Evolutionary conservation across 495 filamentous ascomycete genomes (phyloP).

Genomic region (Staphylotrichum longicolle): DNA sequence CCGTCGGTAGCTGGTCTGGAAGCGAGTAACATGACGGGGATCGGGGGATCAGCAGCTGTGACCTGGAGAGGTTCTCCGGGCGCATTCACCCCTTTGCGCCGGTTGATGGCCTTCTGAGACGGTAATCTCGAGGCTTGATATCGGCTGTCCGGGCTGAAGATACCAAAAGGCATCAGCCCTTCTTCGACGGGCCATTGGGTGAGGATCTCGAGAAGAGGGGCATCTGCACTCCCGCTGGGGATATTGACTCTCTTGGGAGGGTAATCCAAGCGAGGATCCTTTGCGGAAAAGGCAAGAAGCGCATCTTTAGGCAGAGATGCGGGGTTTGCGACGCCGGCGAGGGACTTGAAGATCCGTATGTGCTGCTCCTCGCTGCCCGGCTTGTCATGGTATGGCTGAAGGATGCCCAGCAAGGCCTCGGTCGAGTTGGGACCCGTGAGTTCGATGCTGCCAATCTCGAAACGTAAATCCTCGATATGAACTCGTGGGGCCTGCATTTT

Average conservation of each 20-base stretch:
- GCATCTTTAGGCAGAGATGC: slow-evolving; percentile 70
- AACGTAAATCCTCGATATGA: slow-evolving; percentile 84
- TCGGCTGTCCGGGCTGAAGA: slow-evolving; percentile 71
- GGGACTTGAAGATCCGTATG: slow-evolving; percentile 56
- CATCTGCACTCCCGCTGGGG: slow-evolving; percentile 51
- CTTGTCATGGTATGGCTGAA: slow-evolving; percentile 54
- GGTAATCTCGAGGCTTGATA: slow-evolving; percentile 60
- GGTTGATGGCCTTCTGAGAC: slow-evolving; percentile 81
- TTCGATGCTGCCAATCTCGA: slow-evolving; percentile 92
- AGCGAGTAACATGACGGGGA: slow-evolving; percentile 73
- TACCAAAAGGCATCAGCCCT: slow-evolving; percentile 47
- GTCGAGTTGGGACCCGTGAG: slow-evolving; percentile 80
- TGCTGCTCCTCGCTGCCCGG: slow-evolving; percentile 42
- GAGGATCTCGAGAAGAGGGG: slow-evolving; percentile 53
- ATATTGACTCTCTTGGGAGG: slow-evolving; percentile 55
- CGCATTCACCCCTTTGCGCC: slow-evolving; percentile 65
- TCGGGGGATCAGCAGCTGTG: slow-evolving; percentile 67
- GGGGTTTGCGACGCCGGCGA: slow-evolving; percentile 71
- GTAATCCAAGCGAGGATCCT: slow-evolving; percentile 77
- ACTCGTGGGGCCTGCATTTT: slow-evolving; percentile 71
- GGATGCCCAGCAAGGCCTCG: slow-evolving; percentile 70
- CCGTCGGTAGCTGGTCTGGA: slow-evolving; percentile 48
- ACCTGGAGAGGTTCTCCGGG: slow-evolving; percentile 64
- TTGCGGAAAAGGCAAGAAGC: slow-evolving; percentile 67
- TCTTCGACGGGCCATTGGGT: slow-evolving; percentile 70